phyloP scores from a whole-genome alignment of 768 basidiomycete species.

The Kockovaella imperatae region DNA sequence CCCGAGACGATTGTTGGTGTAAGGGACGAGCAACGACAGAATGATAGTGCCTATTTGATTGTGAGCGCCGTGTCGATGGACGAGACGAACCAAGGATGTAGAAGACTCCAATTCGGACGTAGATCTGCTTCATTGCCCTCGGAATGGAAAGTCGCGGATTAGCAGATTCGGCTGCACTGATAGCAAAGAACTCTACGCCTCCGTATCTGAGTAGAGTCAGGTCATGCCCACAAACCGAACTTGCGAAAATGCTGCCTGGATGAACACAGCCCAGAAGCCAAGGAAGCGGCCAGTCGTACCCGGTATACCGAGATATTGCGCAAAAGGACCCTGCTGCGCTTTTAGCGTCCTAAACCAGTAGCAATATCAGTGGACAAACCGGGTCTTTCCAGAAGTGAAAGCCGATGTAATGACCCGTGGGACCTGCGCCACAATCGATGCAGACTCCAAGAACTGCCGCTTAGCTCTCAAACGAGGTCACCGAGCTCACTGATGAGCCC shows the following conservation, averaged over 20 bases:
- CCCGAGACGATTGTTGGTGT: no score
- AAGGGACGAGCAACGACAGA: slow-evolving; percentile 39
- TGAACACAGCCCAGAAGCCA: slow-evolving; percentile 61
- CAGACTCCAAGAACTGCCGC: slow-evolving; percentile 60
- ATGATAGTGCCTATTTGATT: no score
- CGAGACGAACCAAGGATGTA: no score
- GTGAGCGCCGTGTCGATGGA: no score
- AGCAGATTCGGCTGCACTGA: slow-evolving; percentile 57
- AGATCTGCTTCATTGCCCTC: slow-evolving; percentile 61
- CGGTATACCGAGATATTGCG: slow-evolving; percentile 54
- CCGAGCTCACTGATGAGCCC: no score
- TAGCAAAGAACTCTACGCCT: slow-evolving; percentile 80
- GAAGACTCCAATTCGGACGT: slow-evolving; percentile 70
- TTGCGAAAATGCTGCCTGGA: slow-evolving; percentile 86
- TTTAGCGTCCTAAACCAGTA: no score
- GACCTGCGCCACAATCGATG: slow-evolving; percentile 82
- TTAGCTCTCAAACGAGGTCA: no score
- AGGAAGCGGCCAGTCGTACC: slow-evolving; percentile 72
- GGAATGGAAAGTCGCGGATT: slow-evolving; percentile 67
- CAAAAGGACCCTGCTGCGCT: slow-evolving; percentile 59
- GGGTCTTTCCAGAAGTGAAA: slow-evolving; percentile 75
- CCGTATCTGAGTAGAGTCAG: no score
- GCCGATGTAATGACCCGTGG: slow-evolving; percentile 51
- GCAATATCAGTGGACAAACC: no score
- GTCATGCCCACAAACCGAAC: no score